phyloP scores from a whole-genome alignment of 495 filamentous ascomycete genomes.

The Penicillium taxi region DNA sequence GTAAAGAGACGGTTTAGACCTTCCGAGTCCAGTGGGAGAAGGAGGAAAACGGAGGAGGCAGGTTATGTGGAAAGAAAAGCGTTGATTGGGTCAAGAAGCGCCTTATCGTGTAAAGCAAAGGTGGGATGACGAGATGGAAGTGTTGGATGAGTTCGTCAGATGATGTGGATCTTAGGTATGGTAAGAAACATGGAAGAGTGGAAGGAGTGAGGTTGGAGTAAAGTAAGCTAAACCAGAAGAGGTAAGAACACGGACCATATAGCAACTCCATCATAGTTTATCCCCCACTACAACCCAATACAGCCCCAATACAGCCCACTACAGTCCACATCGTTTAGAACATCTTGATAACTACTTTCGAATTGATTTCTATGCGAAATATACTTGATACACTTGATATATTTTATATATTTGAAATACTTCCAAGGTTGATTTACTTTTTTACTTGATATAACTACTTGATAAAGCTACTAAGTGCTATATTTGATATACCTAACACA shows the following conservation, averaged over 20 bases:
- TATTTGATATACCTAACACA: too few species aligned
- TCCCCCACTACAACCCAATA: too few species aligned
- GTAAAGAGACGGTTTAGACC: slow-evolving; percentile 18
- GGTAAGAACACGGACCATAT: slow-evolving; percentile 4
- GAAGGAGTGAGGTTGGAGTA: not conserved
- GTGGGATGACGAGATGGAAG: slow-evolving; percentile 24
- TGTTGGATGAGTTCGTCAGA: slow-evolving; percentile 19
- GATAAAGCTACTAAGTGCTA: too few species aligned
- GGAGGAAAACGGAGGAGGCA: slow-evolving; percentile 4
- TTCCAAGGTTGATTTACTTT: too few species aligned
- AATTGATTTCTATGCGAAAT: too few species aligned
- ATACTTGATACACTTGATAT: too few species aligned
- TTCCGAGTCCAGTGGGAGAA: slow-evolving; percentile 10
- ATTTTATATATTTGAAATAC: too few species aligned
- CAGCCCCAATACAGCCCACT: too few species aligned
- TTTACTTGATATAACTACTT: too few species aligned
- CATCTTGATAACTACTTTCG: too few species aligned
- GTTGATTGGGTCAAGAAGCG: slow-evolving; percentile 26
- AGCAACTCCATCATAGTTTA: slow-evolving; percentile 1
- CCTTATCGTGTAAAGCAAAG: slow-evolving; percentile 10
- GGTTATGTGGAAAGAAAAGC: not conserved
- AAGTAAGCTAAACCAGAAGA: slow-evolving; percentile 1
- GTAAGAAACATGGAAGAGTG: not conserved
- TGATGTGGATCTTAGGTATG: slow-evolving; percentile 10
- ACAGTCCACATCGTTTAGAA: too few species aligned